Evolutionary conservation across 768 basidiomycete genomes (phyloP), one percentile per base, ranked within the genome.

Genomic region (Trametes cubensis): DNA sequence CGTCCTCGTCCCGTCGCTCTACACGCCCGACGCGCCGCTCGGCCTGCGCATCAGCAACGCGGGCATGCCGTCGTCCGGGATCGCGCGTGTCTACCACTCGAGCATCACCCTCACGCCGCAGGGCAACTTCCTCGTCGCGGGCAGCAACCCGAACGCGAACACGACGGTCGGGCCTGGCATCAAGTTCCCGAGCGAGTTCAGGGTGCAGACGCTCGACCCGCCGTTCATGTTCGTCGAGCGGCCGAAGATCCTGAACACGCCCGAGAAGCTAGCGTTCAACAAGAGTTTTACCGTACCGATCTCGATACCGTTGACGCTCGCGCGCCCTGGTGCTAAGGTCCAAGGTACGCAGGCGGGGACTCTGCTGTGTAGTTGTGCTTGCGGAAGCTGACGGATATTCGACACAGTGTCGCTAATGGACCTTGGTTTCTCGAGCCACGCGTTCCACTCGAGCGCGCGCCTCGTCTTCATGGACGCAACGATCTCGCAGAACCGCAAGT

Each of bases 121-220:
- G 45, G 92, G 86, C 6, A 81, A 83, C 53, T 75, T 93, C 56
- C 84, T 93, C 85, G 84, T 94, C 62, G 86, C 90, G 23, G 91
- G 91, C 28, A 90, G 90, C 65, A 93, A 92, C 69, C 92, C 92
- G 28, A 93, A 93, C 73, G 73, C 89, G 61, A 89, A 92, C 72
- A 78, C 89, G 53, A 90, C 86, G 65, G 87, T 85, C 58, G 57
- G 52, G 23, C 30, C 59, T 2, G 59, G 53, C 66, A 68, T 83
- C 42, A 78, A 78, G 71, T 95, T 89, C 72, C 85, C 87, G 40
- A 94, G 92, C 21, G 92, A 96, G 72, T 95, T 95, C 72, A 80
- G 93, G 50, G 89, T 94, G 34, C 95, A 97, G 72, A 87, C 88
- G 81, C 80, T 96, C 67, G 81, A 80, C 62, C 95, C 96, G 0